These are phyloP conservation scores for Penicillium sp. DNA, from an alignment of 2,329 filamentous ascomycete genomes.

Conservation along the genomic window DNA sequence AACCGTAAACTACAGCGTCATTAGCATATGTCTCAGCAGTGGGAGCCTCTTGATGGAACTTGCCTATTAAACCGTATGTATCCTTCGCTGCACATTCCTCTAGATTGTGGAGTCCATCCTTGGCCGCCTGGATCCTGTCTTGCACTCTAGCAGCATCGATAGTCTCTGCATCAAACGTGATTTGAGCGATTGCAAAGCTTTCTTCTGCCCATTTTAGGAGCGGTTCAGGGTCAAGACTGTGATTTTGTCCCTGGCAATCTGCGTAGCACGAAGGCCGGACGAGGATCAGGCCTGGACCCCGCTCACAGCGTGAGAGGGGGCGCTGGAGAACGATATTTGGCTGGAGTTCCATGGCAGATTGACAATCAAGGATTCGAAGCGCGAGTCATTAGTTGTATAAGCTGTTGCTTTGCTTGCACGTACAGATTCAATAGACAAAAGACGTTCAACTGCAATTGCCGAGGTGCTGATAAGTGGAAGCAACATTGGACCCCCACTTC, in stretches of 20 bases:
- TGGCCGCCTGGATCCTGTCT: constrained; percentile 10
- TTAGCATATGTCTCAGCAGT: not conserved
- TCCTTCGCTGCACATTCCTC: constrained; percentile 26
- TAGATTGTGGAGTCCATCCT: constrained; percentile 15
- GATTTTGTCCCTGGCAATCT: constrained; percentile 30
- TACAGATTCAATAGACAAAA: not conserved
- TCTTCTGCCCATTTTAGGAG: constrained; percentile 70
- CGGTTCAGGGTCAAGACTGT: constrained; percentile 53
- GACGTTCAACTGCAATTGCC: not conserved
- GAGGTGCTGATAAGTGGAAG: not conserved
- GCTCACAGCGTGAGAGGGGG: constrained; percentile 50
- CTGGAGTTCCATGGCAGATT: constrained; percentile 1
- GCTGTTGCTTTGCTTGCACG: not conserved
- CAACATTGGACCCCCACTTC: not conserved
- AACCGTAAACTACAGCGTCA: constrained; percentile 24
- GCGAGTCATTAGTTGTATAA: not conserved
- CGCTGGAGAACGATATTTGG: constrained; percentile 26
- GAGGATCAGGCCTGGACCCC: constrained; percentile 50
- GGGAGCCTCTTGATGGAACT: not conserved
- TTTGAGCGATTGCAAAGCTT: constrained; percentile 61
- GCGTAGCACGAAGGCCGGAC: constrained; percentile 37
- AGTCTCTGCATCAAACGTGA: constrained; percentile 31
- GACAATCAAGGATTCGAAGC: not conserved
- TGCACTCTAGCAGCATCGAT: constrained; percentile 13
- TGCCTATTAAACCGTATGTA: constrained; percentile 25